A percentile compares a stretch with the other conserved stretches of the same genome.
Conservation (phyloP, 2,329 filamentous ascomycete species). For the Trichoderma breve region DNA sequence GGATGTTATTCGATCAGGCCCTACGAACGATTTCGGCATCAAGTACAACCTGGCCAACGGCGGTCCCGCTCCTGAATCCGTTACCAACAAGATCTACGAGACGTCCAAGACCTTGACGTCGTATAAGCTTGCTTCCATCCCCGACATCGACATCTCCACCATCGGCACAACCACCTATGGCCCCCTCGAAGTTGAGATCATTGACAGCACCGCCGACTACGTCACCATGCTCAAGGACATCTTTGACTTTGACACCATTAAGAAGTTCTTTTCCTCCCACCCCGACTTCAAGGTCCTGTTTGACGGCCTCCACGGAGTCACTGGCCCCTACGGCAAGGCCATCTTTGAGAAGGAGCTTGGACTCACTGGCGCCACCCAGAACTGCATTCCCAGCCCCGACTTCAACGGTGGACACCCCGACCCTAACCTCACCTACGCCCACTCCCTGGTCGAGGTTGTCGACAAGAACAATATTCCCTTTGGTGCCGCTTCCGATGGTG, state of each 20-base stretch:
- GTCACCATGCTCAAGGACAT: slow-evolving; percentile 95
- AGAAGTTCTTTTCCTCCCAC: slow-evolving; percentile 83
- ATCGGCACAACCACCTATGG: slow-evolving; percentile 85
- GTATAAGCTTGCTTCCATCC: slow-evolving; percentile 89
- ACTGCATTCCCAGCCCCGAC: slow-evolving; percentile 88
- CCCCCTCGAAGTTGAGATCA: slow-evolving; percentile 85
- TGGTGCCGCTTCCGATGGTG: slow-evolving; percentile 92
- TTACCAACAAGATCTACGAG: slow-evolving; percentile 98
- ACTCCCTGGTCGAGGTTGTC: slow-evolving; percentile 89
- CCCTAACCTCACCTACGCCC: slow-evolving; percentile 95
- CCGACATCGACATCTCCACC: slow-evolving; percentile 77
- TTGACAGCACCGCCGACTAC: slow-evolving; percentile 92
- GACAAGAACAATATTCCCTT: slow-evolving; percentile 92
- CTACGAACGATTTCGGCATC: slow-evolving; percentile 95
- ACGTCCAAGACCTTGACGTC: slow-evolving; percentile 83
- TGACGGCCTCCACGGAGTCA: slow-evolving; percentile 91
- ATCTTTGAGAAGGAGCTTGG: slow-evolving; percentile 96
- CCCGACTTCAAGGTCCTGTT: slow-evolving; percentile 96
- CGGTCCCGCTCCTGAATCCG: slow-evolving; percentile 89
- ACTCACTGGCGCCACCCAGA: slow-evolving; percentile 74
- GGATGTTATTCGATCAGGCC: slow-evolving; percentile 55
- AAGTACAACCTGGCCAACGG: slow-evolving; percentile 99
- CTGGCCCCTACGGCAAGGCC: slow-evolving; percentile 88
- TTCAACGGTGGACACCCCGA: slow-evolving; percentile 98
- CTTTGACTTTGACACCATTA: slow-evolving; percentile 96